Base-by-base conservation (phyloP, 2,329 filamentous ascomycete genomes). In the Fusarium begoniae region DNA sequence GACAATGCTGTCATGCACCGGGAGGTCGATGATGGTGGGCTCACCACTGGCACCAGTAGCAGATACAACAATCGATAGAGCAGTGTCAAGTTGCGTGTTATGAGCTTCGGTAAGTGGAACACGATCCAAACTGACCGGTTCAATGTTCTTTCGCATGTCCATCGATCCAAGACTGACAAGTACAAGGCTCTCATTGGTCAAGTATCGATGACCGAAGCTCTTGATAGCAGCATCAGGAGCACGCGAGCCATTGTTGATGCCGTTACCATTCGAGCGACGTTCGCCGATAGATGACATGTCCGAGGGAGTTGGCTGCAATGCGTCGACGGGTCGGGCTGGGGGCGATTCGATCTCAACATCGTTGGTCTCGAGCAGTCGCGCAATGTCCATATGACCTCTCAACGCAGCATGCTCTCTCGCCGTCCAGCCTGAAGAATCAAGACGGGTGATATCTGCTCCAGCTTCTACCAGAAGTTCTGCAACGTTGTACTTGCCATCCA, bases 151-250 rank as follows among this genome's bases (percentile, higher is more conserved):
- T 62, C 95, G 90, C 84, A 94, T 93, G 80, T 99, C 96, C 94
- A 98, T 98, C 0, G 94, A 96, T 0, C 96, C 96, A 14, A 99
- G 85, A 78, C 94, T 98, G 77, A 99, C 95, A 55, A 98, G 87
- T 8, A 99, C 90, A 86, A 99, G 91, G 72, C 94, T 94, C 78
- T 97, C 92, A 58, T 97, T 90, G 24, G 91, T 97, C 57, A 99
- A 88, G 83, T 98, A 99, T 61, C 96, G 91, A 85, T 99, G 96
- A 63, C 96, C 96, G 82, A 98, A 99, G 3, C 94, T 94, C 83
- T 98, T 98, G 74, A 98, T 90, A 10, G 95, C 93, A 73, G 95
- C 92, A 73, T 98, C 94, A 6, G 91, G 85, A 12, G 87, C 84
- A 57, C 90, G 87, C 11, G 86, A 82, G 26, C 81, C 77, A 61